Base-by-base conservation (phyloP, 768 basidiomycete genomes). In the Peribolospora baueri region DNA sequence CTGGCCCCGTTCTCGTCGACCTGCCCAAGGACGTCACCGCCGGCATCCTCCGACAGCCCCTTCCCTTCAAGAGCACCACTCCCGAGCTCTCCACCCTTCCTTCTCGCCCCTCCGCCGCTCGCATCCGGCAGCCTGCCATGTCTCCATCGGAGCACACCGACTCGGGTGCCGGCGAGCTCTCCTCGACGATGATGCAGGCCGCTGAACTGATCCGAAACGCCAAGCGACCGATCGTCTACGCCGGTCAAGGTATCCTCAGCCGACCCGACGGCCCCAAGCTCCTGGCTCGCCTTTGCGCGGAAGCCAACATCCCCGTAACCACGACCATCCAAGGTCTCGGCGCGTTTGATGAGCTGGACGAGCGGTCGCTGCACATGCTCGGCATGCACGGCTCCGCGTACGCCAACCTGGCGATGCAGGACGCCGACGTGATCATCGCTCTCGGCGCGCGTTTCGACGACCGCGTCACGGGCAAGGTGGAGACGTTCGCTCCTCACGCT, bases 21-120 rank as follows among this genome's bases (percentile, higher is more conserved):
- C 74, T 98, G 14, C 93, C 93, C n/a, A 98, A 98, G 69, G 93
- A 98, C 68, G 78, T 98, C 52, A 98, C 93, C 0, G 93, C 93
- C 2, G 79, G 81, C 42, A 81, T 93, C 62, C 76, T 97, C 48
- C 79, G 80, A 56, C 78, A 79, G 0, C 77, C 93, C 37, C 72
- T 93, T 61, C 81, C 87, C 7, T 81, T 75, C 74, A 87, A 77
- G 66, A 81, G 78, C 8, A 84, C 87, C 37, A 84, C 82, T 7
- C 84, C 87, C 10, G 87, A 86, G 39, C 67, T 72, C 56, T 73
- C 78, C 66, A 58, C n/a, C 62, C 66, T 53, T 67, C 66, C 61
- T 61, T 70, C 41, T 68, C 69, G 14, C 65, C 65, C 25, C 66
- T 59, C 55, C 63, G 61, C 14, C 61, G 66, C 45, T 62, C 65